These are phyloP conservation scores for Yamadazyma pseudoaaseri DNA, from an alignment of 1,139 yeast genomes.

Conservation along the genomic window DNA sequence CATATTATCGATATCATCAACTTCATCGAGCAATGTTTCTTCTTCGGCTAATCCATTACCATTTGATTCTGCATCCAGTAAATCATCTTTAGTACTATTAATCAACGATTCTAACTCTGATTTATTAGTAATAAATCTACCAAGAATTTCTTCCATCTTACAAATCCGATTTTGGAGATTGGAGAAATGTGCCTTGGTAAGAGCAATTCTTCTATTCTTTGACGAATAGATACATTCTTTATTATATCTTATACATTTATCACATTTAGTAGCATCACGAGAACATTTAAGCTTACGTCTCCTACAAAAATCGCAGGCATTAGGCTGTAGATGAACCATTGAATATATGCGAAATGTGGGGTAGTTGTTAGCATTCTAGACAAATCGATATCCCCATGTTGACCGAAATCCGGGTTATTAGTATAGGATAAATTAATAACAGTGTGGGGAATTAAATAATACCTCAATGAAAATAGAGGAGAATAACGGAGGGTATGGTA, in stretches of 20 bases:
- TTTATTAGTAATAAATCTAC: constrained; percentile 3
- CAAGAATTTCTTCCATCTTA: constrained; percentile 4
- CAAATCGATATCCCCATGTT: background rate
- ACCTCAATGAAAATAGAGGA: too few species aligned
- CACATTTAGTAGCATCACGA: constrained; percentile 7
- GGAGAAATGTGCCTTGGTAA: constrained; percentile 7
- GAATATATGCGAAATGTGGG: background rate
- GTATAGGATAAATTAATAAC: too few species aligned
- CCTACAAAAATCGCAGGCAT: constrained; percentile 18
- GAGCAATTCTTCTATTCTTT: constrained; percentile 4
- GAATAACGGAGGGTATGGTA: too few species aligned
- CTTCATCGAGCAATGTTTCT: constrained; percentile 6
- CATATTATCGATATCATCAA: constrained; percentile 8
- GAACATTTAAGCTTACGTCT: constrained; percentile 9
- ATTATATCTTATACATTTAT: constrained; percentile 9
- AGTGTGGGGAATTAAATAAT: too few species aligned
- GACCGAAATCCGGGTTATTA: too few species aligned
- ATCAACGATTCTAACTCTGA: constrained; percentile 3
- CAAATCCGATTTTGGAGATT: constrained; percentile 5
- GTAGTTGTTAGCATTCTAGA: background rate
- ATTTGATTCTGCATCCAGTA: background rate
- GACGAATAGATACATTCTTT: constrained; percentile 15
- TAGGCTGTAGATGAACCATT: constrained; percentile 4
- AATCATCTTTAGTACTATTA: background rate
- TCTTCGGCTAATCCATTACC: constrained; percentile 3